These are phyloP conservation scores for Pholiota conissans DNA, from an alignment of 768 basidiomycete species.

Conservation along the genomic window DNA sequence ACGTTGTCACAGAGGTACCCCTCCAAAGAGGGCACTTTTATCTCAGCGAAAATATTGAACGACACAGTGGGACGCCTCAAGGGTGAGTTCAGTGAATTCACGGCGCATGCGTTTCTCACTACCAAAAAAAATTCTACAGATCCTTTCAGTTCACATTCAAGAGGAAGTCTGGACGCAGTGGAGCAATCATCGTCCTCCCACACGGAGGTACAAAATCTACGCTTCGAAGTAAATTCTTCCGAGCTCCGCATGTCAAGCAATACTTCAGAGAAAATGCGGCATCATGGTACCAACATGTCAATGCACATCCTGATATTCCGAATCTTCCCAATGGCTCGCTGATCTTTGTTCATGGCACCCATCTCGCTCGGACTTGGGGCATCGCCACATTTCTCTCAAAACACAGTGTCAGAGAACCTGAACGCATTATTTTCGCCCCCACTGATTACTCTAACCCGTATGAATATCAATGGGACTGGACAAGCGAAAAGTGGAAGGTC, in stretches of 20 bases:
- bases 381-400: slow-evolving; percentile 6
- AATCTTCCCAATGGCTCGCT: slow-evolving; percentile 5
- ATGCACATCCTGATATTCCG: background rate
- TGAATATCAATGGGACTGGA: slow-evolving; percentile 8
- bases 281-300: slow-evolving; percentile 8
- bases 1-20: background rate
- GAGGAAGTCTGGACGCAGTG: background rate
- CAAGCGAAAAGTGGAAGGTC: background rate
- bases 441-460: background rate
- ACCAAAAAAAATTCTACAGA: background rate
- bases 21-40: background rate
- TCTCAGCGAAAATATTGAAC: background rate
- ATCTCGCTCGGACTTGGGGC: slow-evolving; percentile 5
- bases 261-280: slow-evolving; percentile 4
- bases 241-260: background rate
- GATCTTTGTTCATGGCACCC: slow-evolving; percentile 1
- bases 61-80: background rate
- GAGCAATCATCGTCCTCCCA: slow-evolving; percentile 6
- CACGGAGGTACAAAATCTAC: background rate
- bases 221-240: background rate
- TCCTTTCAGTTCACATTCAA: background rate
- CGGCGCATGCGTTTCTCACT: background rate
- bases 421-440: background rate
- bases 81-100: background rate
- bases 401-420: background rate